phyloP scores from a whole-genome alignment of 106 monocot genomes.

The Alisma plantagoaquatica region DNA sequence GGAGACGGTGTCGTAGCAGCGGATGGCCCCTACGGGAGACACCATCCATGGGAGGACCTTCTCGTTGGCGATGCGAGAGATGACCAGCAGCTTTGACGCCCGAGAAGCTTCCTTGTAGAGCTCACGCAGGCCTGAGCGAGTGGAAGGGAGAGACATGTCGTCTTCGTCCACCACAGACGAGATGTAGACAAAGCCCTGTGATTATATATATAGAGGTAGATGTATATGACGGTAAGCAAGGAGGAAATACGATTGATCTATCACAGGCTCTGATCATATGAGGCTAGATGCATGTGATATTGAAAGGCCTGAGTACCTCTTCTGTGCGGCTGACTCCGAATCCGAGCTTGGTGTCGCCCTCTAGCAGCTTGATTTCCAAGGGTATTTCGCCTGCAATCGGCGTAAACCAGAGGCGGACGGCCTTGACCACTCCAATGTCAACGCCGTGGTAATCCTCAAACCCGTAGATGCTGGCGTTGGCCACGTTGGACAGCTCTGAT shows the following conservation, averaged over 20 bases:
- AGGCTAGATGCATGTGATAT: too few species aligned
- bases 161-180: conserved; percentile 53
- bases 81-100: conserved; percentile 46
- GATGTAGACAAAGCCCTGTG: conserved; percentile 70
- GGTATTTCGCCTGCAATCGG: conserved; percentile 51
- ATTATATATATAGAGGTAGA: too few species aligned
- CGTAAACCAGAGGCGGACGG: conserved; percentile 68
- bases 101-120: conserved; percentile 43
- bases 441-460: conserved; percentile 89
- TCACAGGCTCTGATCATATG: too few species aligned
- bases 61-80: conserved; percentile 55
- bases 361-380: conserved; percentile 56
- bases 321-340: conserved; percentile 73
- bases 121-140: conserved; percentile 47
- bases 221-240: too few species aligned
- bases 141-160: conserved; percentile 29
- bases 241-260: too few species aligned
- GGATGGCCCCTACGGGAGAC: conserved; percentile 46
- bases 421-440: conserved; percentile 68
- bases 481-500: conserved; percentile 54
- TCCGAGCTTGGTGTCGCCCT: conserved; percentile 58
- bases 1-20: conserved; percentile 75
- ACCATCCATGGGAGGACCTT: conserved; percentile 78
- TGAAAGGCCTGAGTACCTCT: conserved; percentile 57
- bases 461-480: conserved; percentile 61